phyloP scores from a whole-genome alignment of 2,329 filamentous ascomycete genomes.

The Kalmusia sp. region DNA sequence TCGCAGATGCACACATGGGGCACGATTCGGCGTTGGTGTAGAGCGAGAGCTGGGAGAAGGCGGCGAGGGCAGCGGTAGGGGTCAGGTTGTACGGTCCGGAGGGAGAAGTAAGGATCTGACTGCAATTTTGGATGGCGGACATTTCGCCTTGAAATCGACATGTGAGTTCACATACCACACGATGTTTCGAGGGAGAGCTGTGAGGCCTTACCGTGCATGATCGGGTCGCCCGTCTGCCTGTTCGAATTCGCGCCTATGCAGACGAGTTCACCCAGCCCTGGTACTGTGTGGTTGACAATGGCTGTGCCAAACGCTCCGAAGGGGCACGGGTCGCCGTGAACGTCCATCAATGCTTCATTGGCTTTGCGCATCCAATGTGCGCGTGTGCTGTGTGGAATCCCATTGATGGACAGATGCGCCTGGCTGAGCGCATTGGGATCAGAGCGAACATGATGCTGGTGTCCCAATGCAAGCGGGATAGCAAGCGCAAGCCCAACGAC shows the following conservation, averaged over 20 bases:
- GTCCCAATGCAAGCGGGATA: background rate
- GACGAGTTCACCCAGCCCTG: conserved; percentile 28
- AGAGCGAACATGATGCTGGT: background rate
- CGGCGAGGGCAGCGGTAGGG: background rate
- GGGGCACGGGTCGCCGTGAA: conserved; percentile 25
- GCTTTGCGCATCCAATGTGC: conserved; percentile 1
- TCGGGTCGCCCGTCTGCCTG: conserved; percentile 57
- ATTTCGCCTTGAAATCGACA: background rate
- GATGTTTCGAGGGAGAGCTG: too few relatives aligned
- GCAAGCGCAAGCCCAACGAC: background rate
- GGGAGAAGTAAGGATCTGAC: background rate
- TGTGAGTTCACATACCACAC: too few relatives aligned
- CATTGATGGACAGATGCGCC: background rate
- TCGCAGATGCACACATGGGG: conserved; percentile 3
- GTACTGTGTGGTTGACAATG: conserved; percentile 1
- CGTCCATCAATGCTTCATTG: conserved; percentile 6
- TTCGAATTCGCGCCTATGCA: conserved; percentile 25
- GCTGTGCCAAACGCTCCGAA: background rate
- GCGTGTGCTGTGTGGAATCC: background rate
- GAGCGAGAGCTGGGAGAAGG: background rate
- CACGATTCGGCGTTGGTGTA: conserved; percentile 2
- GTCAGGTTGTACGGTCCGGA: conserved; percentile 50
- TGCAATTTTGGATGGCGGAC: background rate
- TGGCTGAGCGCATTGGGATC: background rate
- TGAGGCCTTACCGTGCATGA: conserved; percentile 47